These are phyloP conservation scores for Phyllosticta ampelicida DNA, from an alignment of 2,329 filamentous ascomycete species.

Conservation along the genomic window DNA sequence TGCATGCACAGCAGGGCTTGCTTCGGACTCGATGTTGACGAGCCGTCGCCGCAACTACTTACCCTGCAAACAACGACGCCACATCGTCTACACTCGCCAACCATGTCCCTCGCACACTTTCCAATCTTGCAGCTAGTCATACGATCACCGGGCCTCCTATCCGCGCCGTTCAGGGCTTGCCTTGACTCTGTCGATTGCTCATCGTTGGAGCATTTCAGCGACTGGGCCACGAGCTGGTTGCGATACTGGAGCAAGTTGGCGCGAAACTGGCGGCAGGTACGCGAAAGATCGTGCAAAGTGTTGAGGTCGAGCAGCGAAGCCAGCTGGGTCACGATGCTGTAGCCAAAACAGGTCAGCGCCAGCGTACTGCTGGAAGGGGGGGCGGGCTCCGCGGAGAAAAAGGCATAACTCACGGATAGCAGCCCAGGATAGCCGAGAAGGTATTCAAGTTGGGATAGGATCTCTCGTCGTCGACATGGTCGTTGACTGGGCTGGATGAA, in stretches of 20 bases:
- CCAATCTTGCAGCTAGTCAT: conserved; percentile 58
- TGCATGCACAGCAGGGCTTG: not conserved
- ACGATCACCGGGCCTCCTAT: conserved; percentile 18
- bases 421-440: conserved; percentile 52
- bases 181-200: conserved; percentile 15
- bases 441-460: conserved; percentile 46
- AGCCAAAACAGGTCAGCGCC: conserved; percentile 2
- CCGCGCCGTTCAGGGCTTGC: not conserved
- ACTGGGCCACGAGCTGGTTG: conserved; percentile 58
- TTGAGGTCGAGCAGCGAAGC: conserved; percentile 75
- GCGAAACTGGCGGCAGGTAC: conserved; percentile 70
- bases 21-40: not conserved
- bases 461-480: conserved; percentile 19
- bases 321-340: conserved; percentile 66
- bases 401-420: conserved; percentile 52
- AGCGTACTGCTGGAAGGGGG: not conserved
- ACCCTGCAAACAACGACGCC: conserved; percentile 71
- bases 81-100: conserved; percentile 71
- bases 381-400: conserved; percentile 15
- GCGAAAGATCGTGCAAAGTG: conserved; percentile 71
- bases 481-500: not conserved
- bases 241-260: conserved; percentile 70
- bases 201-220: conserved; percentile 73
- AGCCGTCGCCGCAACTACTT: conserved; percentile 24
- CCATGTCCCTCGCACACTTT: conserved; percentile 77